Conservation (phyloP, 2,329 filamentous ascomycete species). For the Cordyceps tenuipes region DNA sequence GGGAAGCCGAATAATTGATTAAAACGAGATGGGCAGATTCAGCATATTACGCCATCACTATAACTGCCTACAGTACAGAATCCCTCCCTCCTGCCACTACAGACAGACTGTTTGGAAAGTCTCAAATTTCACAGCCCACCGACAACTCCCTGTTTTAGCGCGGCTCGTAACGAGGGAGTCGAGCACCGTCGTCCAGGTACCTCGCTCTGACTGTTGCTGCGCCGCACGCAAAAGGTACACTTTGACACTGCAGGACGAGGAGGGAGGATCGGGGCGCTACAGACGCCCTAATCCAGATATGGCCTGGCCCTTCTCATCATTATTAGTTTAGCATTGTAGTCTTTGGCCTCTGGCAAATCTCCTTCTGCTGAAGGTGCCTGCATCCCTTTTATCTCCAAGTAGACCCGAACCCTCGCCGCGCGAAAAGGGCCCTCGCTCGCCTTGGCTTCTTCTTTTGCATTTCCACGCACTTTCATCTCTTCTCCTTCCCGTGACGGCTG, state of each 20-base stretch:
- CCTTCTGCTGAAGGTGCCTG: not conserved
- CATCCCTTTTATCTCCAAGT: constrained; percentile 5
- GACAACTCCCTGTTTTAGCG: constrained; percentile 1
- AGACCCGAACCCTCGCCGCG: not conserved
- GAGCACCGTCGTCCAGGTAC: not conserved
- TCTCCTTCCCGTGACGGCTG: constrained; percentile 1
- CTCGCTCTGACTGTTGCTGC: not conserved
- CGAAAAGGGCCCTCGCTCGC: constrained; percentile 1
- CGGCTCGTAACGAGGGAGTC: not conserved
- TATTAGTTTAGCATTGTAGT: too few species aligned
- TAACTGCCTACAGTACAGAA: too few species aligned
- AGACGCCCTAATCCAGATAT: constrained; percentile 6
- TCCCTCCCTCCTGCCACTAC: not conserved
- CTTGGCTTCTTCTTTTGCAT: not conserved
- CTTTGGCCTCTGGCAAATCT: constrained; percentile 12
- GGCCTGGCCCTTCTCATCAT: constrained; percentile 3
- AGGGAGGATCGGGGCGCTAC: not conserved
- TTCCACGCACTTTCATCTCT: not conserved
- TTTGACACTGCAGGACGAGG: not conserved
- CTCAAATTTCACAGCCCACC: not conserved
- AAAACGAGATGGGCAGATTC: not conserved
- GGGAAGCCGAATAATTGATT: not conserved
- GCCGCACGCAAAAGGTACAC: not conserved
- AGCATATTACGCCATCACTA: too few species aligned
- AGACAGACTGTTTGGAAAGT: not conserved